phyloP scores from a whole-genome alignment of 2,329 filamentous ascomycete genomes.

The Penicillium sp. region DNA sequence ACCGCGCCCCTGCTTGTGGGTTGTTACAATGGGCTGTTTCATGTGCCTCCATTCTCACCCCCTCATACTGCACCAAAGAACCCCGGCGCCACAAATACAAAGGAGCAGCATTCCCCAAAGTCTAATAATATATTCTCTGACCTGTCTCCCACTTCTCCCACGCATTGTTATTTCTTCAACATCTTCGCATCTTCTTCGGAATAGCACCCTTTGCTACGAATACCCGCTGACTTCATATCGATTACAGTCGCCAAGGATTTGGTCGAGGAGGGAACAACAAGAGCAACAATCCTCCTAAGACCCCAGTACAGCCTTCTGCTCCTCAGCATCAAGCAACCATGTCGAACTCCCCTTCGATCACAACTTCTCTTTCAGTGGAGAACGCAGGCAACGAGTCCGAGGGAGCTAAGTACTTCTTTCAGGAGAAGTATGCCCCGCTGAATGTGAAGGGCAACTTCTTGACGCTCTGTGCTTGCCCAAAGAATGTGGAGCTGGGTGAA shows the following conservation, averaged over 20 bases:
- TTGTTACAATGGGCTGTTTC: conserved; percentile 2
- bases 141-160: conserved; percentile 5
- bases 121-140: conserved; percentile 12
- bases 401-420: conserved; percentile 50
- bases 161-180: conserved; percentile 4
- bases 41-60: conserved; percentile 11
- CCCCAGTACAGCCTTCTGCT: conserved; percentile 28
- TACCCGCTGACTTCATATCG: conserved; percentile 26
- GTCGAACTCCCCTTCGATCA: conserved; percentile 41
- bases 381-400: conserved; percentile 41
- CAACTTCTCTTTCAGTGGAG: conserved; percentile 38
- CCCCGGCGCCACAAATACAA: conserved; percentile 20
- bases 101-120: conserved; percentile 18
- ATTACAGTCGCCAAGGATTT: conserved; percentile 48
- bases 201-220: conserved; percentile 4
- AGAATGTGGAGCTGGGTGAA: conserved; percentile 89
- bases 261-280: conserved; percentile 48
- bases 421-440: conserved; percentile 63
- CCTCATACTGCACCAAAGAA: conserved; percentile 26
- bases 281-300: conserved; percentile 42
- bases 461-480: conserved; percentile 87
- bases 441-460: conserved; percentile 98
- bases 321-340: conserved; percentile 30
- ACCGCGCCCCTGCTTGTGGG: conserved; percentile 2
- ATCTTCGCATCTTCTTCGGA: conserved; percentile 8